phyloP scores from a whole-genome alignment of 768 basidiomycete genomes.

The Gyrodon lividus region DNA sequence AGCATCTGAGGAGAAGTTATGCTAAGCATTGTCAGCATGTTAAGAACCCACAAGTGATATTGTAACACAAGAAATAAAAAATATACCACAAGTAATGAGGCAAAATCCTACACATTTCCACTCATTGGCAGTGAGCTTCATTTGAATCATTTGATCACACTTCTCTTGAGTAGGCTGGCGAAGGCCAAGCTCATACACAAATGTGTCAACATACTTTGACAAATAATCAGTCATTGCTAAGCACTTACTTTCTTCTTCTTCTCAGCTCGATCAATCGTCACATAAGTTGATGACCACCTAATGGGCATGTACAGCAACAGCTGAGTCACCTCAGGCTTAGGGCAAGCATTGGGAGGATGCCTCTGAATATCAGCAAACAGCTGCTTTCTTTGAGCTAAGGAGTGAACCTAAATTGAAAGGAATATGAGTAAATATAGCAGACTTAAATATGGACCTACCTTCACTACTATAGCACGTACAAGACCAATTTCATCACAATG shows the following conservation, averaged over 20 bases:
- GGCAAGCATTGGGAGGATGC: background rate
- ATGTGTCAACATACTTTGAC: constrained; percentile 1
- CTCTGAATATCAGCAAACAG: constrained; percentile 19
- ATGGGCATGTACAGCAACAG: constrained; percentile 32
- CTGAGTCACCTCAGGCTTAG: background rate
- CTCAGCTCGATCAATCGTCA: constrained; percentile 16
- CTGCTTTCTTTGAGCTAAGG: constrained; percentile 22
- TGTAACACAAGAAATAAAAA: background rate
- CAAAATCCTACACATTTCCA: constrained; percentile 23
- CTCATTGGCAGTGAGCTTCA: constrained; percentile 18
- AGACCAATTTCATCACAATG: too few relatives aligned
- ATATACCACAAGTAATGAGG: constrained; percentile 20
- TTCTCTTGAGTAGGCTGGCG: constrained; percentile 18
- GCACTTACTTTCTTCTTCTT: constrained; percentile 15
- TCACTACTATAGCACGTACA: too few relatives aligned
- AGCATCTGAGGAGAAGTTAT: constrained; percentile 30
- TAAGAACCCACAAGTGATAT: constrained; percentile 5
- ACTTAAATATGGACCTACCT: too few relatives aligned
- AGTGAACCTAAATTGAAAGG: constrained; percentile 15
- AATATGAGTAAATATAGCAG: too few relatives aligned
- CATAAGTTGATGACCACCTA: constrained; percentile 29
- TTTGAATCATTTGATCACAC: constrained; percentile 10
- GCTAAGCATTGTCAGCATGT: constrained; percentile 32
- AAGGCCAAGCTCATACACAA: constrained; percentile 22
- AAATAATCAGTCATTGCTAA: constrained; percentile 16